phyloP scores from a whole-genome alignment of 257 asterid genomes.

The Solanum chiquidenum region DNA sequence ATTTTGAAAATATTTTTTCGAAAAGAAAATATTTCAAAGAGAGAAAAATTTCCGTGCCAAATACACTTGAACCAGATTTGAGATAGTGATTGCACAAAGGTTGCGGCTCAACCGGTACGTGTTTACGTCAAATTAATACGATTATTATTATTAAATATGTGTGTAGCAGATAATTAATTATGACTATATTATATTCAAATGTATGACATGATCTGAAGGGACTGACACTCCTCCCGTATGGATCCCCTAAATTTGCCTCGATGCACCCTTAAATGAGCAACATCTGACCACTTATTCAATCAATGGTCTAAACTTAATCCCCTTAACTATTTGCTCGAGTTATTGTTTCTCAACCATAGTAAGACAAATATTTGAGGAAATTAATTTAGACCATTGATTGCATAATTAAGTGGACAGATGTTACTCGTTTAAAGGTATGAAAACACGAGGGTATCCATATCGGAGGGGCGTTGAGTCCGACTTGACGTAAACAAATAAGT shows the following conservation, averaged over 20 bases:
- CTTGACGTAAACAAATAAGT: not conserved
- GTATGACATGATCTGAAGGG: too few relatives aligned
- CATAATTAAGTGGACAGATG: too few relatives aligned
- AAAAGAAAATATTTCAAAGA: too few relatives aligned
- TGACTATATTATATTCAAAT: not conserved
- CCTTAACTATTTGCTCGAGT: not conserved
- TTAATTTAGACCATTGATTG: too few relatives aligned
- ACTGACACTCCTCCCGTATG: too few relatives aligned
- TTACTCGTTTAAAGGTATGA: too few relatives aligned
- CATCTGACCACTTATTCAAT: too few relatives aligned
- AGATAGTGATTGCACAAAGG: not conserved
- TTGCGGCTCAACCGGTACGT: not conserved
- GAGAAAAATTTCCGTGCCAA: not conserved
- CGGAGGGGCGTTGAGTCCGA: too few relatives aligned
- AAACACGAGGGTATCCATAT: too few relatives aligned
- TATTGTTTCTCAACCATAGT: not conserved
- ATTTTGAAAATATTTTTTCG: not conserved
- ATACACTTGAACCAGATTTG: not conserved
- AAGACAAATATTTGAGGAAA: not conserved
- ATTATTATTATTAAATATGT: not conserved
- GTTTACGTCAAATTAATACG: not conserved
- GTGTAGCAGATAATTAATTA: not conserved
- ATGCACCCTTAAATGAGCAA: too few relatives aligned
- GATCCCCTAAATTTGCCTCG: too few relatives aligned
- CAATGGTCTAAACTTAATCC: not conserved